These are phyloP conservation scores for Elsinoe perseae DNA, from an alignment of 2,329 filamentous ascomycete genomes.

Conservation along the genomic window DNA sequence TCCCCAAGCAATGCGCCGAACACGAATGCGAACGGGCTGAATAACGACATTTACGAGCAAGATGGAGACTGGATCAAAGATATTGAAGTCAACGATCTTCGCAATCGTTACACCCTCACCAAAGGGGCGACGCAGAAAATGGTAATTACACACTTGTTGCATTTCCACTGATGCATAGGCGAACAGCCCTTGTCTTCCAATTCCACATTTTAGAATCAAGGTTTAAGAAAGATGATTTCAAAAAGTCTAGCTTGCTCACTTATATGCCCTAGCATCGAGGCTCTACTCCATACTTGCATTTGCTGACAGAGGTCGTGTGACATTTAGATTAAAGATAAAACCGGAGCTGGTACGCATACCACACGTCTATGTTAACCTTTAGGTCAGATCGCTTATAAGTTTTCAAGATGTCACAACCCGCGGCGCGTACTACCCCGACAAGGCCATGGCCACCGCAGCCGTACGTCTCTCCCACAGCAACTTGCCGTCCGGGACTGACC, in stretches of 20 bases:
- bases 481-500: conserved; percentile 10
- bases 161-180: conserved; percentile 55
- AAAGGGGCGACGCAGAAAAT: conserved; percentile 98
- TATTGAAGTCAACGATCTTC: conserved; percentile 96
- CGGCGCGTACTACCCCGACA: conserved; percentile 94
- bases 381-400: conserved; percentile 54
- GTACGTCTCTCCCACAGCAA: conserved; percentile 48
- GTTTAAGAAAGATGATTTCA: conserved; percentile 25
- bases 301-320: conserved; percentile 87
- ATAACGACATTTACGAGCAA: conserved; percentile 84
- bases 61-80: conserved; percentile 98
- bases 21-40: conserved; percentile 44
- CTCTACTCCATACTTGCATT: conserved; percentile 65
- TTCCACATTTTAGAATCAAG: conserved; percentile 17
- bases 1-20: conserved; percentile 36
- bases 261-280: conserved; percentile 32
- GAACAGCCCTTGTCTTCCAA: conserved; percentile 25
- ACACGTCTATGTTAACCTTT: conserved; percentile 33
- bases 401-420: conserved; percentile 94
- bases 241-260: conserved; percentile 39
- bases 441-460: conserved; percentile 88
- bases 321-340: conserved; percentile 98
- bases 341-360: conserved; percentile 93
- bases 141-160: conserved; percentile 78
- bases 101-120: conserved; percentile 93